These are phyloP conservation scores for Cystobasidium tubakii DNA, from an alignment of 768 basidiomycete genomes.

Conservation along the genomic window DNA sequence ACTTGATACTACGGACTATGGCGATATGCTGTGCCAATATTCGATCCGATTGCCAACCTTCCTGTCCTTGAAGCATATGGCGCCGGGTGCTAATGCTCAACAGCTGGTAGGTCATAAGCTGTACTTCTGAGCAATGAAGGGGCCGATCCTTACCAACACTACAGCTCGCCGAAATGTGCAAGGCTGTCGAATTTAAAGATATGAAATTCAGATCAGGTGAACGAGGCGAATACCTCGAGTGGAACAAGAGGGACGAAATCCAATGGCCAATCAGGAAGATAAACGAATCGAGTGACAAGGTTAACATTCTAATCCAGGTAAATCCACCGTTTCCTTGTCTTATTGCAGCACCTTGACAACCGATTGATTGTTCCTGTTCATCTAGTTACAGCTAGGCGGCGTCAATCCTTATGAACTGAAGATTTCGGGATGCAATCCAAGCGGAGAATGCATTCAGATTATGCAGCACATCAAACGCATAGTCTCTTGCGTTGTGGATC, in stretches of 20 bases:
- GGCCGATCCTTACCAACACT: too few species aligned
- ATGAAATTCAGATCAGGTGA: slow-evolving; percentile 68
- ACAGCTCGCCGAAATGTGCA: slow-evolving; percentile 61
- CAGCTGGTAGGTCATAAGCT: slow-evolving; percentile 57
- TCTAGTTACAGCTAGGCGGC: slow-evolving; percentile 46
- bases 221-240: slow-evolving; percentile 56
- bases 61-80: slow-evolving; percentile 57
- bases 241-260: slow-evolving; percentile 59
- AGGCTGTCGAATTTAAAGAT: slow-evolving; percentile 67
- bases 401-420: slow-evolving; percentile 58
- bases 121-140: slow-evolving; percentile 10
- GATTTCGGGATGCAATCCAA: slow-evolving; percentile 59
- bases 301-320: slow-evolving; percentile 52
- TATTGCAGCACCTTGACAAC: too few species aligned
- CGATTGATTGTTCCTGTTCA: too few species aligned
- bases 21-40: slow-evolving; percentile 53
- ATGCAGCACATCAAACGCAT: slow-evolving; percentile 74
- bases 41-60: slow-evolving; percentile 58
- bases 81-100: slow-evolving; percentile 57
- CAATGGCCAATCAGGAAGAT: slow-evolving; percentile 71
- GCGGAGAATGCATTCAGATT: slow-evolving; percentile 63
- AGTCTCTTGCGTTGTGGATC: slow-evolving; percentile 72
- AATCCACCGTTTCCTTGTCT: slow-evolving; percentile 36
- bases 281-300: slow-evolving; percentile 64
- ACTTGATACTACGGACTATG: slow-evolving; percentile 46